These are phyloP conservation scores for Melastoma candidum DNA, from an alignment of 441 rosid genomes.

Conservation along the genomic window DNA sequence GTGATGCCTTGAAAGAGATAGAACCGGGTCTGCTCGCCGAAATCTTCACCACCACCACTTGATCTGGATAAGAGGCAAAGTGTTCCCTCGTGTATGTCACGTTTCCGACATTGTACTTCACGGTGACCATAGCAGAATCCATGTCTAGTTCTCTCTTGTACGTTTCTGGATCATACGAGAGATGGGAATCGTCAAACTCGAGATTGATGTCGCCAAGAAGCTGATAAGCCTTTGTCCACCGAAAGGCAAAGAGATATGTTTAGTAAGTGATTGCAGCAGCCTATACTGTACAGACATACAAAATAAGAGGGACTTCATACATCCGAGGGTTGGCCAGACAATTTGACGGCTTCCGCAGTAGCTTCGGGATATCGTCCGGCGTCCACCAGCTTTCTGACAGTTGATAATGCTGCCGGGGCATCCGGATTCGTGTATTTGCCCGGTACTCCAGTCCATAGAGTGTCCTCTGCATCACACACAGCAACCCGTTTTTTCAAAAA, in stretches of 20 bases:
- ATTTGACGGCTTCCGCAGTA: constrained; percentile 13
- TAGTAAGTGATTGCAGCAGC: too few relatives aligned
- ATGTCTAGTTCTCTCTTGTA: constrained; percentile 80
- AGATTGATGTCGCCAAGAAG: constrained; percentile 74
- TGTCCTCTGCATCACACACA: constrained; percentile 11
- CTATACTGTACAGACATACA: too few relatives aligned
- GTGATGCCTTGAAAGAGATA: constrained; percentile 53
- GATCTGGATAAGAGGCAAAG: constrained; percentile 72
- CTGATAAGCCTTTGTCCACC: constrained; percentile 63
- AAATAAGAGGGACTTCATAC: constrained; percentile 8
- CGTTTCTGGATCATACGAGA: constrained; percentile 41
- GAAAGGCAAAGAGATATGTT: too few relatives aligned
- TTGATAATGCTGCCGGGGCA: constrained; percentile 9
- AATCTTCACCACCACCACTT: constrained; percentile 61
- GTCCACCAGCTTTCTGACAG: constrained; percentile 20
- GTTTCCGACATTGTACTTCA: constrained; percentile 54
- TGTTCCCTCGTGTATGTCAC: constrained; percentile 65
- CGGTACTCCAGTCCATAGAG: constrained; percentile 20
- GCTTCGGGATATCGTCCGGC: constrained; percentile 16
- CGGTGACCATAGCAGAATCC: constrained; percentile 64
- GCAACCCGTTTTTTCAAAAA: too few relatives aligned
- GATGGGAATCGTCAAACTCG: constrained; percentile 70
- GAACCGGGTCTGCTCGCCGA: constrained; percentile 55
- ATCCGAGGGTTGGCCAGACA: constrained; percentile 14
- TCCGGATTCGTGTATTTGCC: constrained; percentile 16